These are phyloP conservation scores for Daedaleopsis sinensis DNA, from an alignment of 768 basidiomycete species.

Conservation along the genomic window DNA sequence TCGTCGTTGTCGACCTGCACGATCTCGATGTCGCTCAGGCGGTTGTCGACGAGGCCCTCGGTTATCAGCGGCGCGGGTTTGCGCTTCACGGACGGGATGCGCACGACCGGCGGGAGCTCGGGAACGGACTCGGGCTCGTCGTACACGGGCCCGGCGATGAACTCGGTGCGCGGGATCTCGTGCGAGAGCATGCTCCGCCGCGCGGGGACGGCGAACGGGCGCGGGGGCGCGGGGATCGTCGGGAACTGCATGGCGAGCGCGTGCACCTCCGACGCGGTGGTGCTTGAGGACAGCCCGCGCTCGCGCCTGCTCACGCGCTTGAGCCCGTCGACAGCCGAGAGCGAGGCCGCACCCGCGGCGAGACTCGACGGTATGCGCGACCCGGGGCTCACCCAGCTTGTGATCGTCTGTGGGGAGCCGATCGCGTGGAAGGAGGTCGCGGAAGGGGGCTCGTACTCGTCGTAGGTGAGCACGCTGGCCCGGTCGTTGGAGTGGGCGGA, in stretches of 20 bases:
- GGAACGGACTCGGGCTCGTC: background rate
- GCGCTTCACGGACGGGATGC: slow-evolving; percentile 10
- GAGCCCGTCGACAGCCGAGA: no score
- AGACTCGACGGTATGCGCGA: background rate
- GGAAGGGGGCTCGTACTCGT: slow-evolving; percentile 5
- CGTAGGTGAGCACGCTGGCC: background rate
- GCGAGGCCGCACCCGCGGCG: background rate
- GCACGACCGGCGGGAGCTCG: background rate
- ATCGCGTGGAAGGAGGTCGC: slow-evolving; percentile 15
- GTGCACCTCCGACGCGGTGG: slow-evolving; percentile 49
- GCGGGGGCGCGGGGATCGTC: slow-evolving; percentile 44
- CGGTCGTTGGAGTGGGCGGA: background rate
- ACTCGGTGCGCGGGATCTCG: slow-evolving; percentile 13
- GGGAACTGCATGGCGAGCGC: slow-evolving; percentile 61
- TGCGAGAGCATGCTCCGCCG: slow-evolving; percentile 18
- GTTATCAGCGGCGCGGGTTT: slow-evolving; percentile 7
- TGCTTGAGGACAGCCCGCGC: slow-evolving; percentile 29
- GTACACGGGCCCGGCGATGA: slow-evolving; percentile 3
- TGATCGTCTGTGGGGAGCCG: slow-evolving; percentile 4
- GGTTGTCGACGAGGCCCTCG: background rate
- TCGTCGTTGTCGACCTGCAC: slow-evolving; percentile 11
- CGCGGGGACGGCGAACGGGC: slow-evolving; percentile 31
- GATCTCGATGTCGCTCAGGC: background rate
- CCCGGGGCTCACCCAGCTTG: slow-evolving; percentile 4
- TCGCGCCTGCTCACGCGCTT: slow-evolving; percentile 19